Percentiles rank a stretch among this genome's conserved stretches.
Conservation (phyloP, 768 basidiomycete species). For the Candolleomyces efflorescens region DNA sequence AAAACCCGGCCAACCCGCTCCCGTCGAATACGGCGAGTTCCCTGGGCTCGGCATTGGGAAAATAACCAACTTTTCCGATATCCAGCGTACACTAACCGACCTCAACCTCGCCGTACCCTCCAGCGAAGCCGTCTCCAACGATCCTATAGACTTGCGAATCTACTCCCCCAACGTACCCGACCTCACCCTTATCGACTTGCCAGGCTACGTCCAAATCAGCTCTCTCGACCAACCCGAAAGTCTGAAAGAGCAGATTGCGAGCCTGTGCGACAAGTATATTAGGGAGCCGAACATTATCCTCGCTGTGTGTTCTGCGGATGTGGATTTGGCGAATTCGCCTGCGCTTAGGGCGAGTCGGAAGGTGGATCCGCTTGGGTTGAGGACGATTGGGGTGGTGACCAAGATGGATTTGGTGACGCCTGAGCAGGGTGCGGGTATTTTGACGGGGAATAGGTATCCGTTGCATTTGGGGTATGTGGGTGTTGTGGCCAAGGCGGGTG, state of each 20-base stretch:
- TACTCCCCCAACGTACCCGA: slow-evolving; percentile 96
- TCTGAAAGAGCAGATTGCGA: slow-evolving; percentile 88
- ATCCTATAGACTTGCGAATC: slow-evolving; percentile 95
- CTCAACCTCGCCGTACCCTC: slow-evolving; percentile 91
- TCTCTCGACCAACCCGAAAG: slow-evolving; percentile 94
- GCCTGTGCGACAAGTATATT: slow-evolving; percentile 93
- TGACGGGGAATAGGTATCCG: slow-evolving; percentile 92
- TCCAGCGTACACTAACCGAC: slow-evolving; percentile 91
- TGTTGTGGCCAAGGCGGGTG: slow-evolving; percentile 82
- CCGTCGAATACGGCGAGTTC: slow-evolving; percentile 90
- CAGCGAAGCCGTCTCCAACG: slow-evolving; percentile 87
- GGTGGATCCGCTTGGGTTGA: slow-evolving; percentile 90
- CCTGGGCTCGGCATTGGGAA: slow-evolving; percentile 85
- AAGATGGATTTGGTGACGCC: slow-evolving; percentile 98
- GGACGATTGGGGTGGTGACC: slow-evolving; percentile 96
- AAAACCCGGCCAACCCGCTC: slow-evolving; percentile 40
- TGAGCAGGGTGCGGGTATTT: slow-evolving; percentile 74
- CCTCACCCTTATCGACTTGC: slow-evolving; percentile 94
- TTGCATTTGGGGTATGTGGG: slow-evolving; percentile 96
- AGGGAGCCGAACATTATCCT: slow-evolving; percentile 99
- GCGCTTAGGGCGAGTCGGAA: slow-evolving; percentile 90
- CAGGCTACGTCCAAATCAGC: slow-evolving; percentile 94
- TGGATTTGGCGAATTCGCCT: slow-evolving; percentile 97
- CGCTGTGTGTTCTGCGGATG: slow-evolving; percentile 98
- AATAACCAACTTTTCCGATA: slow-evolving; percentile 85